Base-by-base conservation (phyloP, 768 basidiomycete species). In the Leucosporidium creatinivorum region DNA sequence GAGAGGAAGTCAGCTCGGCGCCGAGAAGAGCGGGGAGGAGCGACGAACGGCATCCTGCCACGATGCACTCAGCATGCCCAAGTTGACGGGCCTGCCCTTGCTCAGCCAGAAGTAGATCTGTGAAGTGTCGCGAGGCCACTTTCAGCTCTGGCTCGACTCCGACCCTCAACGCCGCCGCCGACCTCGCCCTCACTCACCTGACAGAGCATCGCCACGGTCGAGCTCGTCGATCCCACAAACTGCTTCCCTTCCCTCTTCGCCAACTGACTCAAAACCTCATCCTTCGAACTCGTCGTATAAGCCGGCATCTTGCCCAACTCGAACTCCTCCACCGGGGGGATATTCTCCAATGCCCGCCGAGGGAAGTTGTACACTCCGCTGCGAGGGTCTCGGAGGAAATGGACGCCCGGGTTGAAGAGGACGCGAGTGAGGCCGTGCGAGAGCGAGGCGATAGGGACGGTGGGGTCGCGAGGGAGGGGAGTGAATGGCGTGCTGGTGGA, bases 41-140 rank as follows among this genome's bases (percentile, higher is more conserved):
- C 28, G 26, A 44, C 67, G 23, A 63, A 58, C 62, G 54, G 30
- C 39, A 23, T 57, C 51, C 8, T 75, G 73, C 75, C 91, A 96
- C 2, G 79, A 80, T 19, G 78, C 77, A 73, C 87, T 89, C 54
- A 96, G 77, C 28, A 79, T 80, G 9, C 80, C 79, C 3, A 83
- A 83, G 75, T 93, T 85, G 30, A 91, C 82, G 0, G 79, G 77
- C 73, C 85, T 87, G 70, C 87, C 83, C 25, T 84, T 84, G 28
- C 90, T 92, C 7, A 96, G 80, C 23, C 92, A 81, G 75, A 91
- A 91, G 76, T 96, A 98, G 23, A 94, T 85, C 58, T 97, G 92
- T 54, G 9, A 28, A 58, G 4, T 12, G 44, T 33, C n/a, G 10
- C 33, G 33, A 33, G 5, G 33, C 10, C 33, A 33, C 39, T 26